Evolutionary conservation across 2,329 filamentous ascomycete species (phyloP).

Genomic region (Leptographium galeiforme): DNA sequence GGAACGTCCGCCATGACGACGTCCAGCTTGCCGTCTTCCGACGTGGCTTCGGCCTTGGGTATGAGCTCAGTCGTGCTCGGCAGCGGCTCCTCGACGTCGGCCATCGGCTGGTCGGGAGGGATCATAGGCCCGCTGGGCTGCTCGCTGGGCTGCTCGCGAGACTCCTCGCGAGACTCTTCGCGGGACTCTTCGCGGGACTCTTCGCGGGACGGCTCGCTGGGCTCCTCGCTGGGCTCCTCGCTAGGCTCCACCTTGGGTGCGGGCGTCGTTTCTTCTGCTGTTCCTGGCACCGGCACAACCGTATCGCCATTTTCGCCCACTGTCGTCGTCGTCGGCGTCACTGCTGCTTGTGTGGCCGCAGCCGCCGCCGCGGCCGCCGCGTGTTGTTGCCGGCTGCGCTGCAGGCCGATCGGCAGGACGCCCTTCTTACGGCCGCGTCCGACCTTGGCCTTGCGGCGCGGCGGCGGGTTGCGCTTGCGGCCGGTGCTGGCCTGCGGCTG

Average conservation of each 20-base stretch:
- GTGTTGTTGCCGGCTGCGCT: slow-evolving; percentile 4
- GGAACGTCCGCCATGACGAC: slow-evolving; percentile 1
- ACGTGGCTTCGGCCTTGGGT: neutral
- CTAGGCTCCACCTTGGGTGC: neutral
- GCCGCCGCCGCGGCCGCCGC: slow-evolving; percentile 5
- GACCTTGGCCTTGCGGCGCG: slow-evolving; percentile 62
- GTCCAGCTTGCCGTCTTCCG: neutral
- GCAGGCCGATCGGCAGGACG: slow-evolving; percentile 30
- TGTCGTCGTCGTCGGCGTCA: neutral
- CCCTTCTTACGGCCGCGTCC: slow-evolving; percentile 71
- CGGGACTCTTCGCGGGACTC: too few species aligned
- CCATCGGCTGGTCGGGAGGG: neutral
- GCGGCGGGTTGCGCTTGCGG: slow-evolving; percentile 57
- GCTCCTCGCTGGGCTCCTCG: neutral
- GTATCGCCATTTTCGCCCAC: slow-evolving; percentile 3
- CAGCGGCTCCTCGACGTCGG: neutral
- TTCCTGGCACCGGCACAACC: neutral
- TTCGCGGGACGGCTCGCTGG: neutral
- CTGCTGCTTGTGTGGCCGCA: neutral
- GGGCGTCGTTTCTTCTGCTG: neutral
- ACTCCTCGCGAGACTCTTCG: too few species aligned
- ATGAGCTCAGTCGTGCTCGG: neutral
- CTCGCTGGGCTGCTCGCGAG: too few species aligned
- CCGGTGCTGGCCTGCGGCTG: slow-evolving; percentile 24
- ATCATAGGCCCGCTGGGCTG: too few species aligned